Percentiles rank a stretch among this genome's conserved stretches.
These are phyloP conservation scores for Colletotrichum phormii DNA, from an alignment of 2,329 filamentous ascomycete species.

Conservation along the genomic window DNA sequence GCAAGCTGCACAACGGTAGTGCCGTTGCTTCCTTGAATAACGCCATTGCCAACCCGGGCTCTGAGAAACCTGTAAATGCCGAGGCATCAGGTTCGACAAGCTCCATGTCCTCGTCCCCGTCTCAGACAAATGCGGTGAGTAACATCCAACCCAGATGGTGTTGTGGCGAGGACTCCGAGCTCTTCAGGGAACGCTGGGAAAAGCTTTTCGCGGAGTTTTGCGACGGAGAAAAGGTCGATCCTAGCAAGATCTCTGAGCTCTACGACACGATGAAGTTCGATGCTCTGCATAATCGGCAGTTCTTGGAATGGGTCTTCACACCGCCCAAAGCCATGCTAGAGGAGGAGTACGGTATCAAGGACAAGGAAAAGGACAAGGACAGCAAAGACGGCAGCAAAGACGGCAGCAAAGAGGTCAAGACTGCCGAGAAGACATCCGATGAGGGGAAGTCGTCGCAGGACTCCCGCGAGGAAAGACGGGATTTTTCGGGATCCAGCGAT, in stretches of 20 bases:
- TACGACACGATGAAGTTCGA: constrained; percentile 99
- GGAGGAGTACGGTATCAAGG: constrained; percentile 68
- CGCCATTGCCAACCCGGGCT: constrained; percentile 64
- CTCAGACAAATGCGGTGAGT: constrained; percentile 71
- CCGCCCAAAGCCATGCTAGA: constrained; percentile 83
- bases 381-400: constrained; percentile 47
- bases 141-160: constrained; percentile 94
- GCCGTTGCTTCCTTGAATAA: constrained; percentile 72
- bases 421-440: constrained; percentile 51
- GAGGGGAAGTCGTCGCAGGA: constrained; percentile 54
- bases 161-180: constrained; percentile 91
- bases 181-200: constrained; percentile 98
- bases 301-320: constrained; percentile 97
- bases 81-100: constrained; percentile 51
- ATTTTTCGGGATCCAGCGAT: constrained; percentile 50
- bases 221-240: constrained; percentile 97
- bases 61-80: constrained; percentile 54
- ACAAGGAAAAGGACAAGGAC: constrained; percentile 42
- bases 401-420: constrained; percentile 49
- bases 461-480: constrained; percentile 44
- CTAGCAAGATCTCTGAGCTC: constrained; percentile 97
- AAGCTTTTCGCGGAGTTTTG: constrained; percentile 98
- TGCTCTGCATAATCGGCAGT: constrained; percentile 94
- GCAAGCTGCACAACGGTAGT: constrained; percentile 75
- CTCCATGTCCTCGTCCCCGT: constrained; percentile 62